These are phyloP conservation scores for Echria macrotheca DNA, from an alignment of 495 filamentous ascomycete genomes.

Conservation along the genomic window DNA sequence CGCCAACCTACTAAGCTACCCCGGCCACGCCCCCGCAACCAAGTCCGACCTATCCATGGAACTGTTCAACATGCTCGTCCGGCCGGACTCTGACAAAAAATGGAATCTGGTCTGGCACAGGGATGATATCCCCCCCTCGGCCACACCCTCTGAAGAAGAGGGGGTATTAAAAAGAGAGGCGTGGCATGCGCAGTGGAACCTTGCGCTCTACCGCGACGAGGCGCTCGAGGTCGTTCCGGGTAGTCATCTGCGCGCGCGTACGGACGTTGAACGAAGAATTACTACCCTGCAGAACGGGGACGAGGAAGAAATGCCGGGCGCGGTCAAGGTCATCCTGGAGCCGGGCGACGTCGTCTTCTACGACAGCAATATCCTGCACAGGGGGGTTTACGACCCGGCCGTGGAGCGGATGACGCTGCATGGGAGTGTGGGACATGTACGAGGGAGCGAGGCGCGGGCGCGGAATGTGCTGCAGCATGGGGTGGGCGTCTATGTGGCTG, in stretches of 20 bases:
- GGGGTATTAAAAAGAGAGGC: slow-evolving; percentile 27
- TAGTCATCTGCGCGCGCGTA: slow-evolving; percentile 60
- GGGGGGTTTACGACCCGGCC: slow-evolving; percentile 61
- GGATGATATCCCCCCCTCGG: slow-evolving; percentile 63
- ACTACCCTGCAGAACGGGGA: slow-evolving; percentile 53
- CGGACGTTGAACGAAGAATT: slow-evolving; percentile 58
- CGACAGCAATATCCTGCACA: slow-evolving; percentile 81
- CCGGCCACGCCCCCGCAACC: background rate
- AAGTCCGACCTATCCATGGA: slow-evolving; percentile 35
- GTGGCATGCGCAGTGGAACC: slow-evolving; percentile 73
- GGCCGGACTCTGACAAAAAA: slow-evolving; percentile 43
- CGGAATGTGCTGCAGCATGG: slow-evolving; percentile 84
- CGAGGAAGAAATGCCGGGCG: slow-evolving; percentile 51
- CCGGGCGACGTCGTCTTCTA: slow-evolving; percentile 79
- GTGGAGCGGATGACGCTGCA: slow-evolving; percentile 71
- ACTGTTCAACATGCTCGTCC: slow-evolving; percentile 71
- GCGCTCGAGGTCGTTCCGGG: slow-evolving; percentile 68
- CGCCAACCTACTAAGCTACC: background rate
- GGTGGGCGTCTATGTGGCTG: slow-evolving; percentile 66
- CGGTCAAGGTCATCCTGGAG: slow-evolving; percentile 57
- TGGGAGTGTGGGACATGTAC: slow-evolving; percentile 66
- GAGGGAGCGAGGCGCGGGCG: slow-evolving; percentile 50
- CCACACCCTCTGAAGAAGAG: slow-evolving; percentile 48
- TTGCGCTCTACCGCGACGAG: slow-evolving; percentile 60
- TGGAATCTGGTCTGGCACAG: slow-evolving; percentile 74